These are phyloP conservation scores for Yamadazyma atmosphaerica DNA, from an alignment of 1,139 yeast genomes.

Conservation along the genomic window DNA sequence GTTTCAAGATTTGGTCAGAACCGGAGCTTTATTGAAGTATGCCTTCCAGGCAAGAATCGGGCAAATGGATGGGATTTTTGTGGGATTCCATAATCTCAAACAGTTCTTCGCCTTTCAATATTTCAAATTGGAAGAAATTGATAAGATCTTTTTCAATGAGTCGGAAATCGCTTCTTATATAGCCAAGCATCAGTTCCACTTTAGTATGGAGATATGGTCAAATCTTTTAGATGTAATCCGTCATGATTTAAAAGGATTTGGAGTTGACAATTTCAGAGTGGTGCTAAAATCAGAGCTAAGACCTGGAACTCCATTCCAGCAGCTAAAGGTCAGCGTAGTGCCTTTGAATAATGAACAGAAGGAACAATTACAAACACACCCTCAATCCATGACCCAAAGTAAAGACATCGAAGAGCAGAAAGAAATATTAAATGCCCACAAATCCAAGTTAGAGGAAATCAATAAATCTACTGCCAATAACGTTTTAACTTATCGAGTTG, in stretches of 20 bases:
- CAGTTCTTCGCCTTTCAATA: constrained; percentile 90
- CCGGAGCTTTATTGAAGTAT: constrained; percentile 77
- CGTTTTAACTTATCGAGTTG: constrained; percentile 10
- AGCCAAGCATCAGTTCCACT: constrained; percentile 72
- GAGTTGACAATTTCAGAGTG: constrained; percentile 26
- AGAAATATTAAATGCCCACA: constrained; percentile 5
- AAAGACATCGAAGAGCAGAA: constrained; percentile 1
- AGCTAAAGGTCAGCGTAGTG: constrained; percentile 31
- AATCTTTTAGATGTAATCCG: constrained; percentile 44
- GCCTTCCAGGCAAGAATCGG: constrained; percentile 92
- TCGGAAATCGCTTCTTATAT: constrained; percentile 40
- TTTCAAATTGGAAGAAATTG: constrained; percentile 72
- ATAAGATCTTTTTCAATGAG: constrained; percentile 36
- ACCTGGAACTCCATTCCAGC: constrained; percentile 10
- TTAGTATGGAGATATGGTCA: constrained; percentile 60
- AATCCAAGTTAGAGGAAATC: constrained; percentile 7
- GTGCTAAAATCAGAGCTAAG: constrained; percentile 17
- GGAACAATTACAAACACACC: constrained; percentile 24
- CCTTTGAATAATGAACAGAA: constrained; percentile 30
- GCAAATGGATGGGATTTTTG: constrained; percentile 92
- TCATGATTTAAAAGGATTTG: constrained; percentile 23
- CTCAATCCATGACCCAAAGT: constrained; percentile 11
- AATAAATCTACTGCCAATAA: constrained; percentile 7
- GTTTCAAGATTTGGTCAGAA: constrained; percentile 67
- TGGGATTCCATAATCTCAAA: constrained; percentile 85